Percentiles rank a stretch among this genome's conserved stretches.
Evolutionary conservation across 1,284 basidiomycete genomes (phyloP).

Genomic region (Anthracocystis setariae): DNA sequence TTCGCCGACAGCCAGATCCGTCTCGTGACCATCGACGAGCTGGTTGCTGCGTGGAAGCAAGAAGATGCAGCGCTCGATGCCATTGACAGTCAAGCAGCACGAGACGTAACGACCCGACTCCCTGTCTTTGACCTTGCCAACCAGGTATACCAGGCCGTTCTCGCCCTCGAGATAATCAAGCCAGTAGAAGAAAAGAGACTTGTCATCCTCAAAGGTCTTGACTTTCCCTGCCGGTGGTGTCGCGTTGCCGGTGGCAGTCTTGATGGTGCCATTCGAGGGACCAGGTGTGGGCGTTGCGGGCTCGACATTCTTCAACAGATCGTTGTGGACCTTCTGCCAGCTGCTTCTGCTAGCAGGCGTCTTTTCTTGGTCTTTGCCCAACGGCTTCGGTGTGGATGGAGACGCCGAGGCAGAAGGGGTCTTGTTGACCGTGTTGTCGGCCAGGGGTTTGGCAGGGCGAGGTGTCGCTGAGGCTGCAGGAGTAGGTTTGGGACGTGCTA

Average conservation of each 20-base stretch:
- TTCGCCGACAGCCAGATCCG: constrained; percentile 72
- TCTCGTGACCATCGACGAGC: constrained; percentile 73
- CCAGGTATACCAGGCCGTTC: constrained; percentile 63
- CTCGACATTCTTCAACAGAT: constrained; percentile 47
- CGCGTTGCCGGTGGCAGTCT: constrained; percentile 18
- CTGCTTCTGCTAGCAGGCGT: constrained; percentile 24
- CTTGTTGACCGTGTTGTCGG: constrained; percentile 21
- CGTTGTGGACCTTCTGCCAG: constrained; percentile 56
- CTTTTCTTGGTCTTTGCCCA: constrained; percentile 18
- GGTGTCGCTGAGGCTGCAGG: constrained; percentile 21
- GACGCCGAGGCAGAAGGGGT: constrained; percentile 22
- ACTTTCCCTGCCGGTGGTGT: constrained; percentile 40
- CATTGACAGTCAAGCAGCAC: constrained; percentile 85
- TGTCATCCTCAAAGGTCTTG: constrained; percentile 55
- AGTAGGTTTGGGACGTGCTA: constrained; percentile 21
- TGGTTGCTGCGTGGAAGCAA: constrained; percentile 75
- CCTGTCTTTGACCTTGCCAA: constrained; percentile 66
- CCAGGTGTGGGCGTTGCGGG: constrained; percentile 27
- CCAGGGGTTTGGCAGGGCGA: constrained; percentile 14
- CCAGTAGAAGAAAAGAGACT: constrained; percentile 65
- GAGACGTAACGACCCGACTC: constrained; percentile 76
- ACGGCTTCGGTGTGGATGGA: constrained; percentile 10
- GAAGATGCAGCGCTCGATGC: constrained; percentile 90
- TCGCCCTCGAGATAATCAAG: constrained; percentile 62
- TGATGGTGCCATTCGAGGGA: constrained; percentile 16